phyloP scores from a whole-genome alignment of 2,329 filamentous ascomycete species.

The Escovopsis sp. region DNA sequence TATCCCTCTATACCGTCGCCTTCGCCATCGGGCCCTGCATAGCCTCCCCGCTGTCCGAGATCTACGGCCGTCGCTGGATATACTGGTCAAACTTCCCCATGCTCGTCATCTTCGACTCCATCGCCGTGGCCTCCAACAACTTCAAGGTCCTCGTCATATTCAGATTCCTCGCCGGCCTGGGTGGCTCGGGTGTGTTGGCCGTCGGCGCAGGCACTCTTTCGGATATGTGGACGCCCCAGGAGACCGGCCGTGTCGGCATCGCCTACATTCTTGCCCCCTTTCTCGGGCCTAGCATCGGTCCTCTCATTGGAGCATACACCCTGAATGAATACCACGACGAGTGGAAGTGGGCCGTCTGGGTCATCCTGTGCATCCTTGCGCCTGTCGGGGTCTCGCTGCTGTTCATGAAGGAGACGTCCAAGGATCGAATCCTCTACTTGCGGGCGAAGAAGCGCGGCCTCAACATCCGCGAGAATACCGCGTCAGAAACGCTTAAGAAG shows the following conservation, averaged over 20 bases:
- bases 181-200: neutral
- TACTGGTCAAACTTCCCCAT: neutral
- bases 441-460: neutral
- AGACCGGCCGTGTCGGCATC: neutral
- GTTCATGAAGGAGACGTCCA: constrained; percentile 1
- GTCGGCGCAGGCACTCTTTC: neutral
- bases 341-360: neutral
- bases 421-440: neutral
- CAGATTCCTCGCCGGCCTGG: neutral
- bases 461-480: neutral
- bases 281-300: neutral
- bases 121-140: neutral
- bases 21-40: neutral
- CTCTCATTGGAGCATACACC: neutral
- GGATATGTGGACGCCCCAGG: neutral
- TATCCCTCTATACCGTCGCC: neutral
- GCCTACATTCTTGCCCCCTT: neutral
- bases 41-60: neutral
- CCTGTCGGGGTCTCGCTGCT: neutral
- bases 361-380: neutral
- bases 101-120: neutral
- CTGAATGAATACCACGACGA: neutral
- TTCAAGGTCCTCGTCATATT: neutral
- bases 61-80: neutral
- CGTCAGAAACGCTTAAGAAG: neutral